These are phyloP conservation scores for Misopates orontium DNA, from an alignment of 257 asterid species.

Conservation along the genomic window DNA sequence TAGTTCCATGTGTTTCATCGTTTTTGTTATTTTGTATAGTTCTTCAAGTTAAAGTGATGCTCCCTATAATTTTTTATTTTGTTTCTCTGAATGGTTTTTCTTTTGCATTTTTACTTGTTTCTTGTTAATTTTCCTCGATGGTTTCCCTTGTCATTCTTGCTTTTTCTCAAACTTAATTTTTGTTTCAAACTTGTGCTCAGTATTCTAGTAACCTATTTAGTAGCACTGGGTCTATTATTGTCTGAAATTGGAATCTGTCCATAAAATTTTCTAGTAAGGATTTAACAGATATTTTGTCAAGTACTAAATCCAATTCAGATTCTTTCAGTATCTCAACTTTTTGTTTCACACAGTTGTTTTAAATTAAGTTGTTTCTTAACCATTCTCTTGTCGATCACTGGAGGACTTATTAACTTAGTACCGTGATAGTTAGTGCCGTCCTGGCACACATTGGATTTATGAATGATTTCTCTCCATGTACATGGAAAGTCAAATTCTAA, in stretches of 20 bases:
- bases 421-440: neutral
- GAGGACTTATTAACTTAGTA: neutral
- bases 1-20: conserved; percentile 6
- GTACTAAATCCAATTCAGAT: neutral
- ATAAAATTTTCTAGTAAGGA: neutral
- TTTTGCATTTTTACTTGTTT: conserved; percentile 10
- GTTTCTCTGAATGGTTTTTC: neutral
- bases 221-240: neutral
- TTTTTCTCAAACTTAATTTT: neutral
- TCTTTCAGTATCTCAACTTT: neutral
- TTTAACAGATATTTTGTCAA: neutral
- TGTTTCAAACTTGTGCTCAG: conserved; percentile 14
- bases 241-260: neutral
- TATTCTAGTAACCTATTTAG: conserved; percentile 18
- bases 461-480: conserved; percentile 2
- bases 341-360: neutral
- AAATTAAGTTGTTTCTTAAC: neutral
- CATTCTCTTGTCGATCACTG: neutral
- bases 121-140: neutral
- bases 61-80: neutral
- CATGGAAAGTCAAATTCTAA: conserved; percentile 6
- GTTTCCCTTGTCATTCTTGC: neutral
- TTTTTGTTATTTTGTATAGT: neutral
- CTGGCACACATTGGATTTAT: neutral
- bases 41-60: neutral